Evolutionary conservation across 768 basidiomycete genomes (phyloP).

Genomic region (Termitomyces sp.): DNA sequence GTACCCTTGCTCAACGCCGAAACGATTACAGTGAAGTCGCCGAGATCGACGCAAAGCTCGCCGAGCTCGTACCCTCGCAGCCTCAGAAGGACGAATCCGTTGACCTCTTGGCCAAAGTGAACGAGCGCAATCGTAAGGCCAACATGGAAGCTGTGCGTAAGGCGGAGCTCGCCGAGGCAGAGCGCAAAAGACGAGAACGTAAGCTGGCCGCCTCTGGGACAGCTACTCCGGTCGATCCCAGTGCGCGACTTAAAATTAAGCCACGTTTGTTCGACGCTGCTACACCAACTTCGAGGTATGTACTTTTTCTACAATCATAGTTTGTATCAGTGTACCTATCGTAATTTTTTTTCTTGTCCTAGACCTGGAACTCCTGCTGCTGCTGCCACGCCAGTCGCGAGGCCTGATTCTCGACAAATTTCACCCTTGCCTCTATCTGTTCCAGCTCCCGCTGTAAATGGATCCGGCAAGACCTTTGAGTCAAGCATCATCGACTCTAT

Average conservation of each 20-base stretch:
- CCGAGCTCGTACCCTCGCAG: constrained; percentile 33
- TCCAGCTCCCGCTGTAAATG: constrained; percentile 13
- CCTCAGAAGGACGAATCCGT: constrained; percentile 18
- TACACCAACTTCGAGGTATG: constrained; percentile 58
- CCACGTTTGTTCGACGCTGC: constrained; percentile 49
- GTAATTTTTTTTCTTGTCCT: constrained; percentile 11
- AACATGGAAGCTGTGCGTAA: constrained; percentile 77
- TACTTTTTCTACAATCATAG: constrained; percentile 8
- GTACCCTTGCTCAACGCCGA: constrained; percentile 69
- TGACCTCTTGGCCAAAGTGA: constrained; percentile 71
- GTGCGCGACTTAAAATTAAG: constrained; percentile 61
- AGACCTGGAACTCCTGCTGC: constrained; percentile 46
- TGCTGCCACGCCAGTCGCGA: constrained; percentile 24
- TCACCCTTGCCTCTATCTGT: constrained; percentile 21
- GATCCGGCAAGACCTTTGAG: constrained; percentile 42
- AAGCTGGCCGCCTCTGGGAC: constrained; percentile 41
- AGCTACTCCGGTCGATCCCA: constrained; percentile 48
- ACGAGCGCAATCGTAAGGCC: constrained; percentile 84
- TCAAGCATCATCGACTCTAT: constrained; percentile 56
- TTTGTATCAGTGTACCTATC: constrained; percentile 5
- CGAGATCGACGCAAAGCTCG: constrained; percentile 58
- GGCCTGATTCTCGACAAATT: constrained; percentile 15
- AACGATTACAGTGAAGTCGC: constrained; percentile 62
- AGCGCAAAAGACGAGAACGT: constrained; percentile 66
- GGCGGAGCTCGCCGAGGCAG: constrained; percentile 65